Evolutionary conservation across 2,329 filamentous ascomycete species (phyloP), one percentile per base, ranked within the genome.

Genomic region (Fusarium pseudocircinatum): DNA sequence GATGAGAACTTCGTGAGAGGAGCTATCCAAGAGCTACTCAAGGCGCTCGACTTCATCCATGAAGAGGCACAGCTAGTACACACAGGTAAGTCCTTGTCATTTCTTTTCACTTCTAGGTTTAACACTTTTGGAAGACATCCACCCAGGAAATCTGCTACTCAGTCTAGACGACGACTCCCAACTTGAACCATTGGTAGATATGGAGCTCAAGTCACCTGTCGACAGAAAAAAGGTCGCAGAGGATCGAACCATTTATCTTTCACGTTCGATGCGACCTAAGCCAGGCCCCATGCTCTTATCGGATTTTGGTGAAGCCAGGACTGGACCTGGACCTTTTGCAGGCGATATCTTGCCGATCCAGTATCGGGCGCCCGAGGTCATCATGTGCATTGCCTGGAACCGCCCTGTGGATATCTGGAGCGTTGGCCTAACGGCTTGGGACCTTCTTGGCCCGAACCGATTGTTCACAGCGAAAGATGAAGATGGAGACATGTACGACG

Each of bases 31-130:
- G 75, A 80, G 57, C 68, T 82, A 22, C 74, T 82, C n/a, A 62
- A 79, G 26, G 80, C 78, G 6, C 75, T 83, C 43, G 78, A 82
- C 28, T 83, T 82, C 46, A 65, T 83, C 6, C 82, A 84, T 24
- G 74, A 60, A 2, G 78, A 84, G 53, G 80, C 74, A 0, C 52
- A 79, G 15, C 49, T 76, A 4, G 75, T 80, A 0, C 80, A 83
- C 53, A 82, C 79, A 58, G 81, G 81, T 81, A 75, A 1, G 72
- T 67, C 6, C 15, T 13, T 10, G 20, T 16, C 16, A 7, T 8
- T 1, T 20, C 24, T 24, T 14, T n/a, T 4, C 4, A 18, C 13
- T 22, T 7, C 20, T 15, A 30, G 3, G 6, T 6, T 42, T 65
- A 7, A 71, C 28, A 16, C 20, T 18, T 16, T 32, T 30, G 4